Conservation (phyloP, 768 basidiomycete species). For the Amanita rubescens region DNA sequence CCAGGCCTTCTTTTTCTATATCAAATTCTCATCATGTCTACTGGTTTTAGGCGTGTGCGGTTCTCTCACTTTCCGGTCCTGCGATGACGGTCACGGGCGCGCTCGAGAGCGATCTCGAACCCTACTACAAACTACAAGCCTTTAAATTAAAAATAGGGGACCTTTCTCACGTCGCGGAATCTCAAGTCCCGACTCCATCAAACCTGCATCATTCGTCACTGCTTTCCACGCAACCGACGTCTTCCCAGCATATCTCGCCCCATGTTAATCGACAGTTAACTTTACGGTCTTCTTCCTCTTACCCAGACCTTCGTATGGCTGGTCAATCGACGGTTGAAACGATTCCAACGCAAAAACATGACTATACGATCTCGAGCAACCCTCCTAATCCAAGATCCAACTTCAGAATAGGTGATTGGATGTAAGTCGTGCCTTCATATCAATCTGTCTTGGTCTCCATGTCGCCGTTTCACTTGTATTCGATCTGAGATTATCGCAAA, state of each 20-base stretch:
- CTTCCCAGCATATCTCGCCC: constrained; percentile 12
- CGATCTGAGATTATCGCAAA: constrained; percentile 5
- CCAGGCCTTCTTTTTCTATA: background rate
- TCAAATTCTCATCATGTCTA: background rate
- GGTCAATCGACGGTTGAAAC: constrained; percentile 13
- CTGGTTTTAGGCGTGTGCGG: constrained; percentile 42
- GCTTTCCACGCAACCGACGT: constrained; percentile 16
- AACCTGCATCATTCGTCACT: constrained; percentile 12
- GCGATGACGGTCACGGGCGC: constrained; percentile 46
- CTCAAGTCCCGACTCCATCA: constrained; percentile 10
- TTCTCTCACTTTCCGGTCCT: constrained; percentile 43
- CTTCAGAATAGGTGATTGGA: constrained; percentile 70
- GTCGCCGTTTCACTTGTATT: background rate
- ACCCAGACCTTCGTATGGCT: constrained; percentile 19
- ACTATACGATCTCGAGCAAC: constrained; percentile 58
- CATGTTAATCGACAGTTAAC: constrained; percentile 14
- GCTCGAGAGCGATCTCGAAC: constrained; percentile 56
- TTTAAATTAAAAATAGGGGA: constrained; percentile 21
- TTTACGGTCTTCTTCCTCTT: constrained; percentile 21
- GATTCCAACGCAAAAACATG: constrained; percentile 17
- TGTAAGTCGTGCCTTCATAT: constrained; percentile 37
- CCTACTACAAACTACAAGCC: constrained; percentile 47
- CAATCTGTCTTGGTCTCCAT: background rate
- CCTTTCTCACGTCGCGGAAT: constrained; percentile 14
- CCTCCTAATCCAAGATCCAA: constrained; percentile 63